phyloP scores from a whole-genome alignment of 495 filamentous ascomycete species.

The Cetradonia linearis region DNA sequence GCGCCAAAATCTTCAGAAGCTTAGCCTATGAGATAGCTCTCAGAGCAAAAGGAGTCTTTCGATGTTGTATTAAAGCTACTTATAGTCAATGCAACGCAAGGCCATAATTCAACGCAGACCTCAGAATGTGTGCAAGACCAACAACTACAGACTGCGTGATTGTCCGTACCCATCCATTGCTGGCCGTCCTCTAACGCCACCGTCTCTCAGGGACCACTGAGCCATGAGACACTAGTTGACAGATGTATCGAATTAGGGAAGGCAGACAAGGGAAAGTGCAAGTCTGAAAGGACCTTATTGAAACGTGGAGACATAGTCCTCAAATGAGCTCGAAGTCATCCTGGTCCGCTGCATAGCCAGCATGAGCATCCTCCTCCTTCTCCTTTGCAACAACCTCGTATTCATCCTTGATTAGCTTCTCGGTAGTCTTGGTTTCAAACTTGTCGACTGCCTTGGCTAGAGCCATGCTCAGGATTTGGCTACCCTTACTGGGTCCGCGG shows the following conservation, averaged over 20 bases:
- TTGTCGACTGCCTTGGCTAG: conserved; percentile 46
- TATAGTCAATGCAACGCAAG: not conserved
- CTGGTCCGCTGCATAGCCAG: conserved; percentile 33
- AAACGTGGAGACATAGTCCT: not conserved
- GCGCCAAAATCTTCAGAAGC: too few relatives aligned
- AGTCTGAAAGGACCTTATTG: not conserved
- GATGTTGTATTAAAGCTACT: not conserved
- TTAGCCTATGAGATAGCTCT: not conserved
- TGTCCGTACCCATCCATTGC: conserved; percentile 4
- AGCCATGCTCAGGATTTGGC: conserved; percentile 44
- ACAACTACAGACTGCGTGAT: not conserved
- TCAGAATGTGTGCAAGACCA: not conserved
- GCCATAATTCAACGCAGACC: not conserved
- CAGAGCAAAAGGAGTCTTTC: not conserved
- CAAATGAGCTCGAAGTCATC: conserved; percentile 37
- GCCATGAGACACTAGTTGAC: not conserved
- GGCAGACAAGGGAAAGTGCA: not conserved
- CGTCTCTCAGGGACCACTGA: not conserved
- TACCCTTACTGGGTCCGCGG: conserved; percentile 37
- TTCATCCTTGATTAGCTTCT: conserved; percentile 47
- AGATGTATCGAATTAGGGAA: not conserved
- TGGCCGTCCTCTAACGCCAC: conserved; percentile 1
- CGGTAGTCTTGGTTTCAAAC: conserved; percentile 46
- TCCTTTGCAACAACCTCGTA: conserved; percentile 46
- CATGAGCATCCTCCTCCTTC: conserved; percentile 29